phyloP scores from a whole-genome alignment of 805 yeast genomes.

The Pichia exigua region DNA sequence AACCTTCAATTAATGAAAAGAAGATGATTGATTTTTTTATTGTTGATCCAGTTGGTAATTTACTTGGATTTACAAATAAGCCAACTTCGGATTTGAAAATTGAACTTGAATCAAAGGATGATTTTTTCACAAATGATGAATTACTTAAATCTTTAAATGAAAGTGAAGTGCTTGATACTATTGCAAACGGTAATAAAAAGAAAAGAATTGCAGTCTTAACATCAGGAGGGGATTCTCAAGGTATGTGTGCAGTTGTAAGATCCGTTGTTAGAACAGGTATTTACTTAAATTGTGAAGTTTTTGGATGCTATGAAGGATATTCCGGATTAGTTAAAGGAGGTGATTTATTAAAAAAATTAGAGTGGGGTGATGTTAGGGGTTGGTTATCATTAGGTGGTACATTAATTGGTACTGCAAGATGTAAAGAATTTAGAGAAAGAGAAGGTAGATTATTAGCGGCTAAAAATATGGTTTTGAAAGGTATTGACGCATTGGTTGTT shows the following conservation, averaged over 20 bases:
- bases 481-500: conserved; percentile 91
- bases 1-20: conserved; percentile 8
- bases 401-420: conserved; percentile 91
- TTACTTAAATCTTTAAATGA: neutral
- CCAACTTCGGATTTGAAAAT: conserved; percentile 15
- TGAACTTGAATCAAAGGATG: conserved; percentile 4
- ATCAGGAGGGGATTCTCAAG: conserved; percentile 98
- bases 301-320: conserved; percentile 90
- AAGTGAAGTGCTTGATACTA: neutral
- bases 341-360: conserved; percentile 60
- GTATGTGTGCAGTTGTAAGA: conserved; percentile 95
- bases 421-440: conserved; percentile 76
- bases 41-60: conserved; percentile 60
- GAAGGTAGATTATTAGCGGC: conserved; percentile 80
- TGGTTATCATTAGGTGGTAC: conserved; percentile 93
- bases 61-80: conserved; percentile 46
- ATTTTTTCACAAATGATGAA: conserved; percentile 9
- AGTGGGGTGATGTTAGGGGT: conserved; percentile 94
- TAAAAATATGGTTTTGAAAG: conserved; percentile 72
- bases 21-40: conserved; percentile 27
- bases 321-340: conserved; percentile 91
- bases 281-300: conserved; percentile 79
- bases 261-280: conserved; percentile 94
- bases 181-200: neutral
- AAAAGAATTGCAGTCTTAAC: conserved; percentile 84